Evolutionary conservation across 495 filamentous ascomycete genomes (phyloP), one percentile per base, ranked within the genome.

Genomic region (Sphaerosporella brunnea): DNA sequence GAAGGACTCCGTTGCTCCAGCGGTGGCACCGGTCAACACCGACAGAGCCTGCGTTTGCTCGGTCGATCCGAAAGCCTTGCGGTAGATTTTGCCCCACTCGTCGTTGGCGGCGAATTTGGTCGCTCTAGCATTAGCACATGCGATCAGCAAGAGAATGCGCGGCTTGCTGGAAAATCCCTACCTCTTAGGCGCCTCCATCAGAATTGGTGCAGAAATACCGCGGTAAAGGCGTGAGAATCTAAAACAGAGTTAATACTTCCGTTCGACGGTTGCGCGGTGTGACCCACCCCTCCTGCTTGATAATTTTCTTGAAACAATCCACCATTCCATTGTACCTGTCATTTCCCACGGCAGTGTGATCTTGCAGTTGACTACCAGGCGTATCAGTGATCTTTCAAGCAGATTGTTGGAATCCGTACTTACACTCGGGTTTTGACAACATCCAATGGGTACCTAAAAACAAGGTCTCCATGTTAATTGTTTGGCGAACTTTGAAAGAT

Each of bases 51-150:
- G 90, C 50, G 73, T 95, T 77, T 93, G 90, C 67, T 93, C 80
- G 37, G 76, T 64, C 24, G 75, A 70, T 45, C 82, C 83, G 64
- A 97, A 96, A 32, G 77, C 59, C 46, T 75, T 76, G 47, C 81
- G 81, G 70, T 90, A 97, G 65, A 93, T 74, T 63, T 78, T 74
- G 52, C 90, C 90, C 90, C 90, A 97, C 63, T 85, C 79, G 63
- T 97, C 92, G 65, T 97, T 97, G 62, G 90, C 92, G 42, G 90
- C 88, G 67, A 97, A 96, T 65, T 97, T 97, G 66, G 82, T 94
- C 7, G 90, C 90, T 63, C 90, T 73, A 49, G 20, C 8, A 16
- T 30, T 13, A 39, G 41, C 21, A 36, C 30, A 42, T 23, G 20
- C 45, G 26, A 39, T 35, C 35, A 44, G n/a, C n/a, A n/a, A n/a